Evolutionary conservation across 1,139 yeast species (phyloP).

Genomic region (Protomyces inundatus): DNA sequence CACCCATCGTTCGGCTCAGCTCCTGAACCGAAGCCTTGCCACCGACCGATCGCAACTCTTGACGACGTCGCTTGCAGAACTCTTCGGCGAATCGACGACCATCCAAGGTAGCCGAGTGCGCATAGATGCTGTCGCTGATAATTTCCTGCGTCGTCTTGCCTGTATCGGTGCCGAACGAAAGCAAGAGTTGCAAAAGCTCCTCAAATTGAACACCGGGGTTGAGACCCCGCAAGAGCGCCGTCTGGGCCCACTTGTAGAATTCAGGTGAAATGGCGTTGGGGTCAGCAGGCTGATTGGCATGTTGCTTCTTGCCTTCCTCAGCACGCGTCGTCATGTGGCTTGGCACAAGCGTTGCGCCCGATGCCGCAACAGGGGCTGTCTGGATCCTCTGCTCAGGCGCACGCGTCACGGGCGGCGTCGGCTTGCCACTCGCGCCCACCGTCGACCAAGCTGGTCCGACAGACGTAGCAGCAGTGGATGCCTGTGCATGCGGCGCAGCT

Average conservation of each 20-base stretch:
- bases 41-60: constrained; percentile 17
- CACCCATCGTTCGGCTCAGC: constrained; percentile 59
- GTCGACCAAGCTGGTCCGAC: constrained; percentile 20
- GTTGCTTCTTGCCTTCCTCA: background rate
- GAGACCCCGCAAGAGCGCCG: constrained; percentile 58
- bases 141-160: constrained; percentile 71
- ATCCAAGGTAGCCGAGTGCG: constrained; percentile 87
- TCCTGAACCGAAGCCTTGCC: constrained; percentile 34
- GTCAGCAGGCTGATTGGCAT: constrained; percentile 28
- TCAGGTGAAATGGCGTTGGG: constrained; percentile 42
- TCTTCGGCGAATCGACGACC: constrained; percentile 92
- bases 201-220: constrained; percentile 62
- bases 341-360: constrained; percentile 9
- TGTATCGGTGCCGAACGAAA: constrained; percentile 59
- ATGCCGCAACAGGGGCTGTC: constrained; percentile 28
- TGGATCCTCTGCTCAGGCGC: constrained; percentile 35
- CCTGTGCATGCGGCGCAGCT: constrained; percentile 16
- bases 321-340: background rate
- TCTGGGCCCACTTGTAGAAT: constrained; percentile 78
- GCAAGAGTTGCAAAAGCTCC: constrained; percentile 72
- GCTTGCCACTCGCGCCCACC: constrained; percentile 18
- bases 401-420: constrained; percentile 37
- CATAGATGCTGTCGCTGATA: constrained; percentile 86
- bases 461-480: background rate
- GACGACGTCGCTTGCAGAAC: constrained; percentile 69